Conservation (phyloP, 2,329 filamentous ascomycete species). For the Sordariomycetes sp. region DNA sequence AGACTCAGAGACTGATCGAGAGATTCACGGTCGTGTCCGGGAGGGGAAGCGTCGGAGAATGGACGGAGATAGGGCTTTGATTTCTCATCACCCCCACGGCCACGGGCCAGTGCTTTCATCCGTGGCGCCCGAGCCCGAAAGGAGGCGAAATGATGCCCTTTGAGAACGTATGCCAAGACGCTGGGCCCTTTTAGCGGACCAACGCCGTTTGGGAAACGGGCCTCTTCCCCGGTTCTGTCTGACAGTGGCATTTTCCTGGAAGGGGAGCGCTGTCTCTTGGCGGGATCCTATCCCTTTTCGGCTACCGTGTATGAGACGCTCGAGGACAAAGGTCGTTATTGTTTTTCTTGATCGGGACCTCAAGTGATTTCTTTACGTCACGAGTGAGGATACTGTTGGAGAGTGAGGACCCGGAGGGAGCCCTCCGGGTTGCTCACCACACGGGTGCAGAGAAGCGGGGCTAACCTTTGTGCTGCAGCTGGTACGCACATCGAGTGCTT, state of each 20-base stretch:
- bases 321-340: background rate
- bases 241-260: background rate
- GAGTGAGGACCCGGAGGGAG: background rate
- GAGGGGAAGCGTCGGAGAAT: background rate
- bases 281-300: background rate
- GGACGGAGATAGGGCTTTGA: background rate
- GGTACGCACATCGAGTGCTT: background rate
- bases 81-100: background rate
- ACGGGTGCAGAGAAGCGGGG: background rate
- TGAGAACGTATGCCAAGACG: background rate
- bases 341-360: background rate
- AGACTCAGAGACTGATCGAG: background rate
- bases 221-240: background rate
- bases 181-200: background rate
- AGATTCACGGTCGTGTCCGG: too few species aligned
- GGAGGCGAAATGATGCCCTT: background rate
- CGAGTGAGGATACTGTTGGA: background rate
- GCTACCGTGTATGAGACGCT: background rate
- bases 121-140: background rate
- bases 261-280: background rate
- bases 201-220: background rate
- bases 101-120: background rate
- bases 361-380: background rate
- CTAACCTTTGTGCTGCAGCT: background rate
- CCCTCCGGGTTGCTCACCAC: background rate